These are phyloP conservation scores for Nigrospora osmanthi DNA, from an alignment of 2,329 filamentous ascomycete species.

Conservation along the genomic window DNA sequence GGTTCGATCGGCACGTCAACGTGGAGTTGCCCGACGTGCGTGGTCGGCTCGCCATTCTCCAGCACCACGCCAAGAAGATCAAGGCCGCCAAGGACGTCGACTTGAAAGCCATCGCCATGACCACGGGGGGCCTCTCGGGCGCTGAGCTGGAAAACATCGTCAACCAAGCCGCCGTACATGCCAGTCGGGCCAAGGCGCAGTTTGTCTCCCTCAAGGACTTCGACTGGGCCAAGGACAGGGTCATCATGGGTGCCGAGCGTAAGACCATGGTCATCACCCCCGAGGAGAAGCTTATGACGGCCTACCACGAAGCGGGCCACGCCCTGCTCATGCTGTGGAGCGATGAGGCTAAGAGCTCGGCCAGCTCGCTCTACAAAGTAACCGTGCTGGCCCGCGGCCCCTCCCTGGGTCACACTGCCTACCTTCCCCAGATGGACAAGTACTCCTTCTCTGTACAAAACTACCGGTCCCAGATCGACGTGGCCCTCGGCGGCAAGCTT, in stretches of 20 bases:
- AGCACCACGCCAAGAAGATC: slow-evolving; percentile 90
- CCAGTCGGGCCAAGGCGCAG: slow-evolving; percentile 76
- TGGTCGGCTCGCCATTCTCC: slow-evolving; percentile 84
- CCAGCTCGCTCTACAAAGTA: slow-evolving; percentile 85
- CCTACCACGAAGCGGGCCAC: slow-evolving; percentile 93
- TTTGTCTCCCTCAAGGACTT: slow-evolving; percentile 74
- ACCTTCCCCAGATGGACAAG: slow-evolving; percentile 85
- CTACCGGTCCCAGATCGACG: slow-evolving; percentile 71
- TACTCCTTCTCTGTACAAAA: slow-evolving; percentile 83
- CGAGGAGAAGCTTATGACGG: slow-evolving; percentile 93
- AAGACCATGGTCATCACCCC: slow-evolving; percentile 83
- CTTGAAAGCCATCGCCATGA: slow-evolving; percentile 72
- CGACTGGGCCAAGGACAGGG: slow-evolving; percentile 97
- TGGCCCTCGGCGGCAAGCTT: slow-evolving; percentile 78
- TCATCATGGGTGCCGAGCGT: slow-evolving; percentile 92
- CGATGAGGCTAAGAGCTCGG: slow-evolving; percentile 49
- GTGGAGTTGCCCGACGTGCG: slow-evolving; percentile 89
- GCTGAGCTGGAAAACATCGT: slow-evolving; percentile 95
- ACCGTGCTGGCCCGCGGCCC: slow-evolving; percentile 90
- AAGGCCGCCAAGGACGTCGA: slow-evolving; percentile 76
- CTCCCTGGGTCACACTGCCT: slow-evolving; percentile 78
- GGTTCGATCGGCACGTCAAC: slow-evolving; percentile 87
- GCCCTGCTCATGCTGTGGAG: slow-evolving; percentile 76
- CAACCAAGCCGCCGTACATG: slow-evolving; percentile 90
- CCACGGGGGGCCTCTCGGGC: slow-evolving; percentile 86